Evolutionary conservation across 345 rosid genomes (phyloP).

Genomic region (Murraya koenigii): DNA sequence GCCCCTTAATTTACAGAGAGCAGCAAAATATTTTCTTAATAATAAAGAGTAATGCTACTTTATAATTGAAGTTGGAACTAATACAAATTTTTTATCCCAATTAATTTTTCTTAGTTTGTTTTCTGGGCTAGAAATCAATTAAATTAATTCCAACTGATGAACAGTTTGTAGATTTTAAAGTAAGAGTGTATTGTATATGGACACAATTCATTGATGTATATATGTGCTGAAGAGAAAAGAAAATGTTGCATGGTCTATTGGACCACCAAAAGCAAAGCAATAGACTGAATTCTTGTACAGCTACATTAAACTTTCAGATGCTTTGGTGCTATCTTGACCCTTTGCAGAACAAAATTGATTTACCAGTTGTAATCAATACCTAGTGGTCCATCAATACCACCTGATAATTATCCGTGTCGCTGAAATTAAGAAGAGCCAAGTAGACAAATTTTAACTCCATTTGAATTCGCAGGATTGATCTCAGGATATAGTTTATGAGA

Average conservation of each 20-base stretch:
- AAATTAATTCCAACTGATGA: background rate
- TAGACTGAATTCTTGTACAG: background rate
- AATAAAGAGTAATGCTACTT: too few relatives aligned
- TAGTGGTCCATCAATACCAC: background rate
- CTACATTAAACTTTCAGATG: background rate
- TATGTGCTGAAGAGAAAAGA: background rate
- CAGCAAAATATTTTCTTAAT: too few relatives aligned
- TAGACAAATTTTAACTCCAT: background rate
- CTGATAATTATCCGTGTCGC: background rate
- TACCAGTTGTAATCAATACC: background rate
- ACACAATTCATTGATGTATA: background rate
- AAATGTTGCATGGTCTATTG: background rate
- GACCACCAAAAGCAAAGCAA: background rate
- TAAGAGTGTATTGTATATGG: background rate
- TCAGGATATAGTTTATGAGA: background rate
- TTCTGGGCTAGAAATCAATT: background rate
- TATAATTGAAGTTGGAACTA: too few relatives aligned
- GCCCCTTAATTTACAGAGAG: too few relatives aligned
- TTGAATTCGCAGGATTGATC: background rate
- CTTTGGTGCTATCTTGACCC: background rate
- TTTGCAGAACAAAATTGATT: background rate
- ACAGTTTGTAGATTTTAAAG: background rate
- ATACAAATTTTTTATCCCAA: too few relatives aligned
- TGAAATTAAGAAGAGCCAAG: background rate
- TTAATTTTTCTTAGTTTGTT: background rate